Evolutionary conservation across 2,329 filamentous ascomycete genomes (phyloP), one percentile per base, ranked within the genome.

Genomic region (Sclerotinia trifoliorum): DNA sequence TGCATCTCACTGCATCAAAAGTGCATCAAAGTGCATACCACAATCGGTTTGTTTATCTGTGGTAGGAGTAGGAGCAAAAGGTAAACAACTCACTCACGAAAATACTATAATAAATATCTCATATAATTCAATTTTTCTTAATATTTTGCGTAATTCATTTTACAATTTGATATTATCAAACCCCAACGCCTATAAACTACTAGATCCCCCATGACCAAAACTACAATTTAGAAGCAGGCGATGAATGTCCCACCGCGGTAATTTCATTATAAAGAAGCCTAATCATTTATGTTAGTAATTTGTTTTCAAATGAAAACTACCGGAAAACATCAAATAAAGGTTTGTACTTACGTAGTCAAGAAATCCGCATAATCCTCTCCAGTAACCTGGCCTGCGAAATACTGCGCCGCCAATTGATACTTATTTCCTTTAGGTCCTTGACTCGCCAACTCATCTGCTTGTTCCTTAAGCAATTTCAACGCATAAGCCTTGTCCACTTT

Each of bases 361-460:
- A 98, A 98, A 80, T 99, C 95, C 17, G 94, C 93, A 79, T 98
- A 98, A 74, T 97, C 94, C 84, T 98, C 95, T 68, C 95, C 95
- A 3, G 94, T 98, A 68, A 98, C 91, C 84, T 99, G 95, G 57
- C 87, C 84, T 46, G 92, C 88, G 78, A 98, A 97, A 82, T 98
- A 98, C 81, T 96, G 90, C 1, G 92, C 92, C 0, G 95, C 95
- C 65, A 97, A 85, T 70, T 90, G 88, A 82, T 85, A 97, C 84
- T 97, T 97, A 84, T 97, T 95, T 68, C 93, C 93, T 83, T 91
- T 90, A 63, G 89, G 87, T 2, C 88, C 93, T 79, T 91, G 91
- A 73, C 87, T 80, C 39, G 88, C 84, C 42, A 98, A 84, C 78
- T 89, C 84, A 68, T 93, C 88, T 49, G 93, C 86, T 80, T 93